phyloP scores from a whole-genome alignment of 1,284 basidiomycete genomes.

The Veloboletus limbatus region DNA sequence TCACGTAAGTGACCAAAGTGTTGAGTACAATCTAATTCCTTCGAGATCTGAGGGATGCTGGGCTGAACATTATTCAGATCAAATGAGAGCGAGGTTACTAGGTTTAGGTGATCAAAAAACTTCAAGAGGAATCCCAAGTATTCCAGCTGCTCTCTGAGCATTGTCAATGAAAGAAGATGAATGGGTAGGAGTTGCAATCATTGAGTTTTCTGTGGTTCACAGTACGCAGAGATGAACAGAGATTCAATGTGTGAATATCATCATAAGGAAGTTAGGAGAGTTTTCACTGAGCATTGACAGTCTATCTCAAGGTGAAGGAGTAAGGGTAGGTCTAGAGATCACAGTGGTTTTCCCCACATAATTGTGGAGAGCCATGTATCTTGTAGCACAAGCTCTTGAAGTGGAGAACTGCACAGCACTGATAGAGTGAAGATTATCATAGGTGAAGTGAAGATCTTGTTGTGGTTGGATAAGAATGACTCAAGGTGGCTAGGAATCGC shows the following conservation, averaged over 20 bases:
- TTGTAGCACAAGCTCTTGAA: not conserved
- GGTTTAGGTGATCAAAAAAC: too few relatives aligned
- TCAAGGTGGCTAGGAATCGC: not conserved
- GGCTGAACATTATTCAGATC: too few relatives aligned
- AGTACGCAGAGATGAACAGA: not conserved
- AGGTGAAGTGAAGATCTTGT: not conserved
- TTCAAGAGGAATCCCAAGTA: too few relatives aligned
- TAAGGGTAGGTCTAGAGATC: not conserved
- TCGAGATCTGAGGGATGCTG: too few relatives aligned
- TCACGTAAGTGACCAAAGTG: too few relatives aligned
- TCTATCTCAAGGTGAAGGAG: not conserved
- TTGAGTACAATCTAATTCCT: too few relatives aligned
- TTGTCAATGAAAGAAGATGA: too few relatives aligned
- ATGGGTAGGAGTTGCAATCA: too few relatives aligned
- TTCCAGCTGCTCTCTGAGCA: too few relatives aligned
- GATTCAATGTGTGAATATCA: not conserved
- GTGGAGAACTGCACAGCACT: not conserved
- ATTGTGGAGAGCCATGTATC: not conserved
- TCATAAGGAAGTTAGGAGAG: not conserved
- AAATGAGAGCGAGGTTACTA: too few relatives aligned
- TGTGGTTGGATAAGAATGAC: not conserved
- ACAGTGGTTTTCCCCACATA: not conserved
- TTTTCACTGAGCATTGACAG: not conserved
- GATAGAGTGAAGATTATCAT: not conserved
- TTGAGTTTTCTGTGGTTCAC: not conserved